Evolutionary conservation across 306 rosid species (phyloP).

Genomic region (Cucurbita moschata): DNA sequence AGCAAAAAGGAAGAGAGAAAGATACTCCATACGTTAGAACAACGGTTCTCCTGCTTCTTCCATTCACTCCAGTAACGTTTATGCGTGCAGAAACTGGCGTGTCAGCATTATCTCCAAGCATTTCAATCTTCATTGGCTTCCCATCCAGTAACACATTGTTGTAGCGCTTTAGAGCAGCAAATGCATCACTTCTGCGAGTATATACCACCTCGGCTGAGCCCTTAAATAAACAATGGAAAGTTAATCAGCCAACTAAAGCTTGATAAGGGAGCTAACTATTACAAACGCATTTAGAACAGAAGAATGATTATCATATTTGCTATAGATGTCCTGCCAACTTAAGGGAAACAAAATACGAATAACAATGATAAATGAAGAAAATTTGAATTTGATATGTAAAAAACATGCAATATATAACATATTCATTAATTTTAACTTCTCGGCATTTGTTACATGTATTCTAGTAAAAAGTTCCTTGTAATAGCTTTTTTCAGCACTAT

Average conservation of each 20-base stretch:
- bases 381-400: neutral
- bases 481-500: neutral
- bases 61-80: constrained; percentile 68
- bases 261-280: neutral
- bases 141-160: constrained; percentile 86
- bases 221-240: constrained; percentile 19
- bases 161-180: constrained; percentile 81
- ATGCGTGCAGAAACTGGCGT: constrained; percentile 71
- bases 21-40: constrained; percentile 53
- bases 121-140: constrained; percentile 87
- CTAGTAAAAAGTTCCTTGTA: neutral
- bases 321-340: neutral
- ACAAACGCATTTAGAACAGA: neutral
- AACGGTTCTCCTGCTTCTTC: constrained; percentile 70
- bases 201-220: constrained; percentile 97
- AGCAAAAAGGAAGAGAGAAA: neutral
- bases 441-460: neutral
- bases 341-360: neutral
- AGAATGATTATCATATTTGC: neutral
- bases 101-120: constrained; percentile 55
- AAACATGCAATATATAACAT: neutral
- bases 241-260: neutral
- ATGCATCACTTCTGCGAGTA: constrained; percentile 84
- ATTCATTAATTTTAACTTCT: neutral
- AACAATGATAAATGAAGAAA: neutral